Percentiles rank a stretch among this genome's conserved stretches.
phyloP scores from a whole-genome alignment of 2,329 filamentous ascomycete species.

The Colletotrichum lini region DNA sequence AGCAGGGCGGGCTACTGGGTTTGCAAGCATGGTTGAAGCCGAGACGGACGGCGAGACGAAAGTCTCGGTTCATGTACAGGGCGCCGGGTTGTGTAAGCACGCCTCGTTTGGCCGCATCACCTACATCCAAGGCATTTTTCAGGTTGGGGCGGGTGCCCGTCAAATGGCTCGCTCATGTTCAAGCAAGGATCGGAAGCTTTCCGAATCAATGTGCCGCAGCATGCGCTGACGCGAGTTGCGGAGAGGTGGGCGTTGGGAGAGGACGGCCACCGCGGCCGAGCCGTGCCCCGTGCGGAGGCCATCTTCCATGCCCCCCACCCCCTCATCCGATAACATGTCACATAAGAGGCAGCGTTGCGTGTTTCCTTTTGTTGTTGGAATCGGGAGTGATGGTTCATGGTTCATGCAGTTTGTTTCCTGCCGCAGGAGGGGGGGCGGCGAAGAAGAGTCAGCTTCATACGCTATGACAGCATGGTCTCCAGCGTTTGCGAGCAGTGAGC shows the following conservation, averaged over 20 bases:
- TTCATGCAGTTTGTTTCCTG: slow-evolving; percentile 21
- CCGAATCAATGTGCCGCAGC: neutral
- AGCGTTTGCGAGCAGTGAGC: neutral
- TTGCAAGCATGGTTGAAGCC: slow-evolving; percentile 37
- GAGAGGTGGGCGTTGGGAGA: slow-evolving; percentile 15
- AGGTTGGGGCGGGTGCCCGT: slow-evolving; percentile 19
- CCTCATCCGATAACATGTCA: slow-evolving; percentile 12
- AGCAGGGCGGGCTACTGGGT: slow-evolving; percentile 40
- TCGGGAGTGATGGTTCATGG: slow-evolving; percentile 29
- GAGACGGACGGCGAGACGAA: neutral
- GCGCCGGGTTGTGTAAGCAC: slow-evolving; percentile 20
- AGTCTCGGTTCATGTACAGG: slow-evolving; percentile 17
- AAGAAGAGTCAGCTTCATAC: slow-evolving; percentile 1
- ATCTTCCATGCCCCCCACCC: slow-evolving; percentile 9
- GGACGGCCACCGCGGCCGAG: slow-evolving; percentile 6
- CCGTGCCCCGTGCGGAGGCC: slow-evolving; percentile 9
- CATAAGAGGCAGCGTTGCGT: slow-evolving; percentile 5
- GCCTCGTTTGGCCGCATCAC: slow-evolving; percentile 15
- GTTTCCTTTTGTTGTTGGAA: neutral
- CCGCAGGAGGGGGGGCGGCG: neutral
- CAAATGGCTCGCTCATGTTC: neutral
- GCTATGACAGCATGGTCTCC: slow-evolving; percentile 25
- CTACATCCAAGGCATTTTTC: slow-evolving; percentile 34
- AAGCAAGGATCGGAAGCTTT: slow-evolving; percentile 10
- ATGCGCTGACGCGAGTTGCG: slow-evolving; percentile 22